phyloP scores from a whole-genome alignment of 2,329 filamentous ascomycete genomes.

The Lachnellula suecica region DNA sequence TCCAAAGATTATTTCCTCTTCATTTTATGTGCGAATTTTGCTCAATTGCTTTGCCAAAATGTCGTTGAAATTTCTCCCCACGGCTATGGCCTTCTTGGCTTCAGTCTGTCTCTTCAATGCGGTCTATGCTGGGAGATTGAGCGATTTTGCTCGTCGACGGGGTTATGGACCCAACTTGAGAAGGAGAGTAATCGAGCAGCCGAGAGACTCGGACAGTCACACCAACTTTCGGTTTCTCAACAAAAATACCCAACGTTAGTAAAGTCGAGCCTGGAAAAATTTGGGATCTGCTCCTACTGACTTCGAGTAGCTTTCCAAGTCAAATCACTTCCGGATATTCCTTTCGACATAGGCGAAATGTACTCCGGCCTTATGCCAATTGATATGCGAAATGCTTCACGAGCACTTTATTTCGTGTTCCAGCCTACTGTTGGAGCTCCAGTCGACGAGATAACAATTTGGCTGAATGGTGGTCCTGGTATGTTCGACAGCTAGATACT shows the following conservation, averaged over 20 bases:
- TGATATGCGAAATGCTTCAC: slow-evolving; percentile 39
- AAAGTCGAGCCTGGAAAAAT: background rate
- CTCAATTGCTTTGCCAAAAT: background rate
- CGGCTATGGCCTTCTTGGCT: background rate
- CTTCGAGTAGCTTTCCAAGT: slow-evolving; percentile 20
- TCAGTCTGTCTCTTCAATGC: background rate
- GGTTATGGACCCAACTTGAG: slow-evolving; percentile 7
- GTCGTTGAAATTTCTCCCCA: background rate
- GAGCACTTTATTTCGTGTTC: slow-evolving; percentile 51
- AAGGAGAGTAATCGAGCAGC: background rate
- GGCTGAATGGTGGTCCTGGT: slow-evolving; percentile 50
- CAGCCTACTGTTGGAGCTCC: slow-evolving; percentile 47
- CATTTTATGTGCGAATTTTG: background rate
- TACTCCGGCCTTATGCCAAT: slow-evolving; percentile 48
- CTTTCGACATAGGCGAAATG: slow-evolving; percentile 26
- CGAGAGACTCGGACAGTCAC: background rate
- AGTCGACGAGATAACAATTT: slow-evolving; percentile 47
- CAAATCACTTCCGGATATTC: slow-evolving; percentile 21
- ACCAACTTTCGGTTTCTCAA: slow-evolving; percentile 12
- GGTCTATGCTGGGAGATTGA: slow-evolving; percentile 1
- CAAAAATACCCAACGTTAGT: slow-evolving; percentile 9
- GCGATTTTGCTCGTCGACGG: slow-evolving; percentile 6
- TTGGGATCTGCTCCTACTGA: background rate
- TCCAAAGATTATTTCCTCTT: background rate
- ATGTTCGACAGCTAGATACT: background rate